These are phyloP conservation scores for Pezicula radicicola DNA, from an alignment of 2,329 filamentous ascomycete genomes.

Conservation along the genomic window DNA sequence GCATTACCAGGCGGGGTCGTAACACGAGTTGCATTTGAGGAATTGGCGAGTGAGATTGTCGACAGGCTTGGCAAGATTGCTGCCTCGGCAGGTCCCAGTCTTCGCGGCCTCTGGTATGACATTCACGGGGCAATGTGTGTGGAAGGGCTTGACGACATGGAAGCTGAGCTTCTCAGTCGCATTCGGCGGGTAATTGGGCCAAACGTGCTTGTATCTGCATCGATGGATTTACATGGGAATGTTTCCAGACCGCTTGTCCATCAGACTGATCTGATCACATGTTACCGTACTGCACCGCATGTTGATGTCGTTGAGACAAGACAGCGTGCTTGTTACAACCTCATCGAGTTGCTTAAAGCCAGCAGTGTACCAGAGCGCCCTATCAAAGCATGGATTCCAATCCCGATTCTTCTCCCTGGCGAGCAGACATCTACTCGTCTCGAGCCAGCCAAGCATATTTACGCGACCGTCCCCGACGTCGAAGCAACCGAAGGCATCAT, in stretches of 20 bases:
- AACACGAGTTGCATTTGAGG: constrained; percentile 41
- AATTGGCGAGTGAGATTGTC: constrained; percentile 38
- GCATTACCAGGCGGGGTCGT: constrained; percentile 48
- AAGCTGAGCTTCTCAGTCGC: constrained; percentile 43
- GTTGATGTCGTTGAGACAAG: constrained; percentile 48
- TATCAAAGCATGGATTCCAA: constrained; percentile 48
- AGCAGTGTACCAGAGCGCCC: constrained; percentile 28
- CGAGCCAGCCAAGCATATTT: constrained; percentile 49
- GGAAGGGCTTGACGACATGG: constrained; percentile 43
- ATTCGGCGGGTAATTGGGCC: constrained; percentile 42
- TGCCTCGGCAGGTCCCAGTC: constrained; percentile 11
- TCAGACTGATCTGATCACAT: constrained; percentile 48
- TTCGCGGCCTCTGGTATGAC: constrained; percentile 52
- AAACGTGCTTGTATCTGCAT: constrained; percentile 46
- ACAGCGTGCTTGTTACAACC: constrained; percentile 46
- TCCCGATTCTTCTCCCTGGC: constrained; percentile 49
- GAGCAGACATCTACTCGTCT: constrained; percentile 53
- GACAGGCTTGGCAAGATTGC: constrained; percentile 35
- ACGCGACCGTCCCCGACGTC: constrained; percentile 42
- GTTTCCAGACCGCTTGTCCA: constrained; percentile 46
- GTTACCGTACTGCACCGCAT: constrained; percentile 45
- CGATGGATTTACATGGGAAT: constrained; percentile 55
- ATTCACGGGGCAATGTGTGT: constrained; percentile 56
- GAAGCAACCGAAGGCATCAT: constrained; percentile 39
- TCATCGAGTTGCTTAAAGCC: constrained; percentile 36